These are phyloP conservation scores for Gamarada debralockiae DNA, from an alignment of 495 filamentous ascomycete species.

Conservation along the genomic window DNA sequence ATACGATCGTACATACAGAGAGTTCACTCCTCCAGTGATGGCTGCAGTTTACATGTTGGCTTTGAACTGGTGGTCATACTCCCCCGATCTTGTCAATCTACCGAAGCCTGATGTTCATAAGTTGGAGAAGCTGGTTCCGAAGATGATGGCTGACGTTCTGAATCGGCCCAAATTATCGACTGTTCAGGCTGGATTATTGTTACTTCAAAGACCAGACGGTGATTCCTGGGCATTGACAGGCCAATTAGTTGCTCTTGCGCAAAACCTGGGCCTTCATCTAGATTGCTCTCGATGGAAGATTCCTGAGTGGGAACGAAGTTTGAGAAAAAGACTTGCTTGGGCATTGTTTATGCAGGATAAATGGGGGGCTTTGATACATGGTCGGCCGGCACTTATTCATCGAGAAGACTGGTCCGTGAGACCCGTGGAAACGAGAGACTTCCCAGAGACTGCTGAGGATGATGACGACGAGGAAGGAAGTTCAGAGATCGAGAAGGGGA, in stretches of 20 bases:
- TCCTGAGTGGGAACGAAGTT: conserved; percentile 77
- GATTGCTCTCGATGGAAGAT: conserved; percentile 85
- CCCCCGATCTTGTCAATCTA: conserved; percentile 58
- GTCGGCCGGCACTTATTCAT: conserved; percentile 78
- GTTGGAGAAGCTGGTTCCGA: conserved; percentile 73
- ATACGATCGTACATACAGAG: conserved; percentile 67
- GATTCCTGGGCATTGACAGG: conserved; percentile 83
- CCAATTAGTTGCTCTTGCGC: conserved; percentile 74
- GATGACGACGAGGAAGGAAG: conserved; percentile 55
- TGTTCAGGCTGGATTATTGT: conserved; percentile 82
- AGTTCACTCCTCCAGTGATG: conserved; percentile 78
- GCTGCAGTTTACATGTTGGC: conserved; percentile 88
- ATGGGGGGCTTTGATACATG: conserved; percentile 82
- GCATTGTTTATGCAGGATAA: conserved; percentile 91
- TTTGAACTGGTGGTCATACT: conserved; percentile 82
- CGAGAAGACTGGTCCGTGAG: conserved; percentile 77
- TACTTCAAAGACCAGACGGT: conserved; percentile 85
- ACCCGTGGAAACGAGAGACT: conserved; percentile 62
- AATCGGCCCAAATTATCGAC: conserved; percentile 84
- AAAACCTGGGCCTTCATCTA: conserved; percentile 81
- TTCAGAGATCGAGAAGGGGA: conserved; percentile 62
- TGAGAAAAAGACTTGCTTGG: conserved; percentile 84
- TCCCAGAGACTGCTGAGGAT: conserved; percentile 57
- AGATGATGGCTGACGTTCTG: conserved; percentile 68
- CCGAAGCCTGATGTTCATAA: conserved; percentile 70